Evolutionary conservation across 345 rosid species (phyloP).

Genomic region (Eucalyptus coolabah): DNA sequence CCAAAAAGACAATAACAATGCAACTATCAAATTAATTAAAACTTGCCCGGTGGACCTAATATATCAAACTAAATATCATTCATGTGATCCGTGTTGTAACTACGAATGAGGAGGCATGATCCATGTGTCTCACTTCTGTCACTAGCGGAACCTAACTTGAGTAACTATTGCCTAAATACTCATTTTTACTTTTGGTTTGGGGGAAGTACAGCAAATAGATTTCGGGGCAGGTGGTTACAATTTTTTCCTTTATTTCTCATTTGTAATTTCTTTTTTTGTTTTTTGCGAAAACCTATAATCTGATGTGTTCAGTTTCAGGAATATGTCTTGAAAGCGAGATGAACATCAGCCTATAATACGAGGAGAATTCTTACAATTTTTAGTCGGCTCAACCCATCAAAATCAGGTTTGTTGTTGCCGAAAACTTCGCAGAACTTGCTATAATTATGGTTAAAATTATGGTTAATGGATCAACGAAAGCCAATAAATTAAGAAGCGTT

Average conservation of each 20-base stretch:
- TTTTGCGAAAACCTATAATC: neutral
- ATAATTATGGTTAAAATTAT: no score
- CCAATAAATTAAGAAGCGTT: no score
- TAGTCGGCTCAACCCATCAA: neutral
- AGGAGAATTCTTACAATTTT: neutral
- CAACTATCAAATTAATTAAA: neutral
- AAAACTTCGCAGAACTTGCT: no score
- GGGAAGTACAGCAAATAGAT: rapidly evolving
- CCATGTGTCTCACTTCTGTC: neutral
- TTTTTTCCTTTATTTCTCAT: rapidly evolving
- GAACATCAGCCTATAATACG: neutral
- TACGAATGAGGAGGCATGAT: neutral
- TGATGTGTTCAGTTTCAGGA: neutral
- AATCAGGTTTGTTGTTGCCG: neutral
- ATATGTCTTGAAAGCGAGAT: neutral
- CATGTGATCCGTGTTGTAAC: neutral
- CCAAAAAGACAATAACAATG: neutral
- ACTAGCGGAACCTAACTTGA: neutral
- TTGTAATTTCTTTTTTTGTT: neutral
- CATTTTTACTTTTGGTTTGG: neutral
- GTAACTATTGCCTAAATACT: neutral
- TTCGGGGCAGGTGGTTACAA: neutral
- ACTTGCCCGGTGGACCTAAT: neutral
- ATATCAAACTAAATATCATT: neutral
- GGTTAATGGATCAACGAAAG: no score